These are phyloP conservation scores for Metschnikowia arizonensis DNA, from an alignment of 805 yeast species.

Conservation along the genomic window DNA sequence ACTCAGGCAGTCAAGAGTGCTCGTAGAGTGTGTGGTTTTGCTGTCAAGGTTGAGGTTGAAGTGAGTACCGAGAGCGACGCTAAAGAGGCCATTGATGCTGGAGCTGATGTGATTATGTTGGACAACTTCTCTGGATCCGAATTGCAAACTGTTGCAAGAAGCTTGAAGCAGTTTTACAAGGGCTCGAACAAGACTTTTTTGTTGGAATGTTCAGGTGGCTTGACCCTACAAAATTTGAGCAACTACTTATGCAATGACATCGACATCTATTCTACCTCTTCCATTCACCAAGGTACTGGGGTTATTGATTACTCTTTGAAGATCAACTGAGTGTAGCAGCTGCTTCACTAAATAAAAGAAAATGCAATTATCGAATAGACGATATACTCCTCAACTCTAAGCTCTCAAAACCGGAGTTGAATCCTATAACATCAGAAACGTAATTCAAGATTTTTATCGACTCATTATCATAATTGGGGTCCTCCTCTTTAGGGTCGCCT, in stretches of 20 bases:
- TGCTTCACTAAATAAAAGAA: background rate
- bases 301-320: constrained; percentile 83
- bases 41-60: constrained; percentile 89
- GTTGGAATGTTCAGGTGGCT: constrained; percentile 91
- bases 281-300: constrained; percentile 87
- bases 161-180: constrained; percentile 55
- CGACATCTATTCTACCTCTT: constrained; percentile 86
- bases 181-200: constrained; percentile 48
- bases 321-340: constrained; percentile 27
- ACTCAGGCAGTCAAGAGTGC: constrained; percentile 79
- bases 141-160: constrained; percentile 59
- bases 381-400: constrained; percentile 35
- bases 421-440: constrained; percentile 38
- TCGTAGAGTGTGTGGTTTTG: constrained; percentile 77
- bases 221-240: constrained; percentile 62
- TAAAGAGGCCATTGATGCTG: constrained; percentile 86
- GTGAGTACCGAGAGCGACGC: constrained; percentile 85
- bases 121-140: constrained; percentile 77
- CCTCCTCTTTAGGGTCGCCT: constrained; percentile 3
- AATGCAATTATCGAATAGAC: constrained; percentile 27
- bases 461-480: constrained; percentile 18
- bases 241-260: constrained; percentile 70
- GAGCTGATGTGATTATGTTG: constrained; percentile 93
- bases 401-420: constrained; percentile 41
- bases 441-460: constrained; percentile 28